These are phyloP conservation scores for Ensete glaucum DNA, from an alignment of 176 grass and related monocot species.

Conservation along the genomic window DNA sequence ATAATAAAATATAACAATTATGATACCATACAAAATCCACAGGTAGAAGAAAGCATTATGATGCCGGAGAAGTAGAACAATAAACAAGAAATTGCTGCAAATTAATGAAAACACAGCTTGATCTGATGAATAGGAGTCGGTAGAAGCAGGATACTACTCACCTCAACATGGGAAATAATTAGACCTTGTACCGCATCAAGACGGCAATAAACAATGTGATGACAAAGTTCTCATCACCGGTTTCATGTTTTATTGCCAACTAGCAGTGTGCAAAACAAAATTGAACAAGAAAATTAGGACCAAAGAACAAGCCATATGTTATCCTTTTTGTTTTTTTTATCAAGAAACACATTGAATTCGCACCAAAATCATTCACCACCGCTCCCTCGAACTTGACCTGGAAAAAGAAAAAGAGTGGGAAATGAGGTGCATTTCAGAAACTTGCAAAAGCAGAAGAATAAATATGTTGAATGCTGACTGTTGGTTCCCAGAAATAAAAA, in stretches of 20 bases:
- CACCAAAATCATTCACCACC: neutral
- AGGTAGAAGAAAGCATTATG: too few species aligned
- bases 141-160: neutral
- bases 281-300: neutral
- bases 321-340: neutral
- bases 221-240: neutral
- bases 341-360: neutral
- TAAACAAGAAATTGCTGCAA: too few species aligned
- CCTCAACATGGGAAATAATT: neutral
- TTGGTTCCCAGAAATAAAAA: too few species aligned
- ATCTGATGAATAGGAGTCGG: neutral
- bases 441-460: too few species aligned
- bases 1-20: too few species aligned
- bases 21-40: too few species aligned
- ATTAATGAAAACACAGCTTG: neutral
- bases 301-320: neutral
- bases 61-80: too few species aligned
- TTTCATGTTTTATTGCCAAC: neutral
- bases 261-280: neutral
- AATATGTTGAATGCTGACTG: too few species aligned
- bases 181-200: neutral
- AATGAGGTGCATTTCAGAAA: neutral
- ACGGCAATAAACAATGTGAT: neutral
- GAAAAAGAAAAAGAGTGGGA: neutral
- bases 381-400: neutral